These are phyloP conservation scores for Scheffersomyces cryptocercus DNA, from an alignment of 1,139 yeast species.

Conservation along the genomic window DNA sequence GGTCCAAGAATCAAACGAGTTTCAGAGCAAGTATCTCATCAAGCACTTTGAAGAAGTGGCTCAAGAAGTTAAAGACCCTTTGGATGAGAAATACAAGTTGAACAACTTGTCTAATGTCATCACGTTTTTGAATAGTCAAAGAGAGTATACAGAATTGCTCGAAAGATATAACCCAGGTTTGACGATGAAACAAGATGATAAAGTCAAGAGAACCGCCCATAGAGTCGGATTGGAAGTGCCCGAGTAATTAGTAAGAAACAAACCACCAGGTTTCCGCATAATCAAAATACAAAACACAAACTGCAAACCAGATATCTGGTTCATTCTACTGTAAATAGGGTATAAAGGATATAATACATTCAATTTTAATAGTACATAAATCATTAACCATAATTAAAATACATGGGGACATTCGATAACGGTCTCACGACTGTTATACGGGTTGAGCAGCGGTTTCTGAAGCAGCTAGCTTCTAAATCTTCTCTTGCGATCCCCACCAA, in stretches of 20 bases:
- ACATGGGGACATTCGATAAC: not conserved
- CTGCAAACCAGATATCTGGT: not conserved
- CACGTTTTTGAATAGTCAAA: constrained; percentile 66
- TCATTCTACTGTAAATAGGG: not conserved
- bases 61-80: constrained; percentile 10
- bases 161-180: constrained; percentile 88
- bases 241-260: constrained; percentile 1
- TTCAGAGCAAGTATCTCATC: constrained; percentile 15
- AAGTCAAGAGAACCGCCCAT: constrained; percentile 75
- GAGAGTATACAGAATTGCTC: constrained; percentile 73
- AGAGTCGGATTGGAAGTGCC: constrained; percentile 66
- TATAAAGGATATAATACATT: not conserved
- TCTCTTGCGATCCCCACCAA: constrained; percentile 10
- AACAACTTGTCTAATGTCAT: constrained; percentile 50
- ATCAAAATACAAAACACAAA: not conserved
- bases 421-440: too few species aligned
- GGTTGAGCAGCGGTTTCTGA: not conserved
- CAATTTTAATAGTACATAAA: not conserved
- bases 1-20: constrained; percentile 10
- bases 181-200: constrained; percentile 73
- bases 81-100: constrained; percentile 19
- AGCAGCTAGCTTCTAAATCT: constrained; percentile 4
- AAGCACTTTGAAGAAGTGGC: constrained; percentile 26
- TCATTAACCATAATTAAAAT: not conserved
- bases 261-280: too few species aligned